Base-by-base conservation (phyloP, 176 grass and related monocot species). In the Oryza meridionalis region DNA sequence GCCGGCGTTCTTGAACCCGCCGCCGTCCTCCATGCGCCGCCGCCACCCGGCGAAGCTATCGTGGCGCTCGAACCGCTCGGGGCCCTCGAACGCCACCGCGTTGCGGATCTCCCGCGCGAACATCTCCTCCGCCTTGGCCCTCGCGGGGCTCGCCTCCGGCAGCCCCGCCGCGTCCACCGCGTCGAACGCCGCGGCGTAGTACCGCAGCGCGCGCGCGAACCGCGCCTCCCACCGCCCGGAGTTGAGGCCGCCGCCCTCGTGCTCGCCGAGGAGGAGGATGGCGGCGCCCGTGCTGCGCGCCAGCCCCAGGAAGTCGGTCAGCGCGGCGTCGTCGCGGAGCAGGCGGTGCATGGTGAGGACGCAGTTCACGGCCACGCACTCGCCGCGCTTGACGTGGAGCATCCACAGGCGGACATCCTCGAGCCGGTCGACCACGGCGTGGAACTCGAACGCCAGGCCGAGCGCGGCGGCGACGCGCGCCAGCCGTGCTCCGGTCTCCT, bases 371-470 rank as follows among this genome's bases (percentile, higher is more conserved):
- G 97, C 97, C 11, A 99, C 88, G 70, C 93, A 69, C 88, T 99
- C 97, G 73, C 92, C 93, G 76, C 91, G 83, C 82, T 99, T 99
- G n/a, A 99, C 93, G 61, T 99, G 93, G 76, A 99, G 94, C 97
- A 96, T 99, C 97, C 97, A 99, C 9, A 99, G 88, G 81, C 97
- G 87, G 65, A 99, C 97, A 58, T 99, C 97, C 81, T 99, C 97
- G 38, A 99, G 80, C 22, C 93, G 87, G 72, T 96, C 96, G 5
- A 94, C 91, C 25, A 99, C 97, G 11, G 91, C 67, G 69, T 99
- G 97, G 86, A 96, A 99, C 80, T 96, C 97, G 55, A 99, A 99
- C 0, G 83, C 77, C 65, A 99, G 90, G 10, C 90, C 87, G 3
- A 91, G 73, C 7, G 49, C 50, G 21, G 92, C 81, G 26, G 97